Evolutionary conservation across 495 filamentous ascomycete genomes (phyloP).

Genomic region (Penicillium tannophilum): DNA sequence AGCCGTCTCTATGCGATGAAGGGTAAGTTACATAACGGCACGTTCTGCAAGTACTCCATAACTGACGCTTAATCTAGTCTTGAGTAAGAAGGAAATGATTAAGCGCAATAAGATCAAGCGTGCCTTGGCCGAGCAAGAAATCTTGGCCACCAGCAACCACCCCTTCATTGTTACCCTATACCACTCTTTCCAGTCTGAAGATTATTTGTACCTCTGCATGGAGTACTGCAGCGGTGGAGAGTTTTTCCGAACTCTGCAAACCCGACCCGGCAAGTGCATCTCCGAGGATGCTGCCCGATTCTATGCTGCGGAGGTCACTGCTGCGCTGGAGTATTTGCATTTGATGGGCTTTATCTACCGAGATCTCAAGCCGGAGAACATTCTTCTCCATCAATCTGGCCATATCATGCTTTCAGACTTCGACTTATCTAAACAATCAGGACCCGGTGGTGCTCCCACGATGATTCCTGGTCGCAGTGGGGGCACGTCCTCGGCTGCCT

Average conservation of each 20-base stretch:
- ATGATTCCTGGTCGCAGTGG: slow-evolving; percentile 87
- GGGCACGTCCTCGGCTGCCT: slow-evolving; percentile 75
- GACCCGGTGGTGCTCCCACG: slow-evolving; percentile 90
- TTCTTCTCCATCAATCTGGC: slow-evolving; percentile 71
- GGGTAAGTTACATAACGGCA: slow-evolving; percentile 55
- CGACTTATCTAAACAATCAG: slow-evolving; percentile 96
- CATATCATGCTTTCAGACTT: slow-evolving; percentile 99
- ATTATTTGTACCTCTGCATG: slow-evolving; percentile 98
- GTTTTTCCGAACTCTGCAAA: slow-evolving; percentile 95
- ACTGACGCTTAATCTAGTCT: slow-evolving; percentile 56
- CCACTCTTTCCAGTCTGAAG: slow-evolving; percentile 98
- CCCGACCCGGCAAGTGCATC: slow-evolving; percentile 93
- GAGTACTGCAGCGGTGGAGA: slow-evolving; percentile 99
- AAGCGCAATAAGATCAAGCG: slow-evolving; percentile 99
- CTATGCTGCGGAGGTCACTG: slow-evolving; percentile 98
- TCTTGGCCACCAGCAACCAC: slow-evolving; percentile 96
- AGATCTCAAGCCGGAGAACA: slow-evolving; percentile 97
- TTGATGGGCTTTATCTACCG: slow-evolving; percentile 99
- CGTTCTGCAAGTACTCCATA: not conserved
- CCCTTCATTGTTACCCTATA: slow-evolving; percentile 98
- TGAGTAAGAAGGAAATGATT: slow-evolving; percentile 99
- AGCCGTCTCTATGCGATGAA: slow-evolving; percentile 97
- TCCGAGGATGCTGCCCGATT: slow-evolving; percentile 96
- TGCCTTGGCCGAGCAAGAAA: slow-evolving; percentile 95
- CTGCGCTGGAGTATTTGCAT: slow-evolving; percentile 94